A percentile compares a stretch with the other conserved stretches of the same genome.
Conservation (phyloP, 306 rosid genomes). For the Sphenostylis stenocarpa region DNA sequence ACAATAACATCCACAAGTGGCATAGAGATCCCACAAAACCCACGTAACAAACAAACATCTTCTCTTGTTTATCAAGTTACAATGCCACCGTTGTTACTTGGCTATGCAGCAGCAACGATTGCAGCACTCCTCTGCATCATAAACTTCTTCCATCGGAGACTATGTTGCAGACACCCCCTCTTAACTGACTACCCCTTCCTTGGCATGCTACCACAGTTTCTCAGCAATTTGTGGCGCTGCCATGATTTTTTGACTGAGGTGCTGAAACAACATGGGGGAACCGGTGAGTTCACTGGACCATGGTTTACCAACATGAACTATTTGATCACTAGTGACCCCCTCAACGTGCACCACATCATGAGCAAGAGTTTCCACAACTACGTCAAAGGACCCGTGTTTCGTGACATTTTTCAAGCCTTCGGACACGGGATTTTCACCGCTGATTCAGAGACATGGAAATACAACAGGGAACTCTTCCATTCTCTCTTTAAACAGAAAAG, state of each 20-base stretch:
- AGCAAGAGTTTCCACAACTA: slow-evolving; percentile 39
- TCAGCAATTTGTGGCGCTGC: neutral
- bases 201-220: slow-evolving; percentile 41
- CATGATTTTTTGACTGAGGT: slow-evolving; percentile 6
- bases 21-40: no score
- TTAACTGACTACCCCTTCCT: slow-evolving; percentile 37
- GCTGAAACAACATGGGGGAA: slow-evolving; percentile 26
- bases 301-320: slow-evolving; percentile 38
- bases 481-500: neutral
- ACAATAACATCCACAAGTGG: no score
- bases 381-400: slow-evolving; percentile 34
- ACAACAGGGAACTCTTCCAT: slow-evolving; percentile 26
- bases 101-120: neutral
- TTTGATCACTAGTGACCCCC: slow-evolving; percentile 38
- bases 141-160: neutral
- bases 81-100: neutral
- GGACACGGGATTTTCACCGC: slow-evolving; percentile 43
- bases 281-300: slow-evolving; percentile 29
- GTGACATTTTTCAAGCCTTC: slow-evolving; percentile 38
- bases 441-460: slow-evolving; percentile 39
- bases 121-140: neutral
- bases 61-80: no score
- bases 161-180: neutral
- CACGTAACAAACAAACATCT: no score
- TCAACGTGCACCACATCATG: slow-evolving; percentile 34